A percentile compares a stretch with the other conserved stretches of the same genome.
phyloP scores from a whole-genome alignment of 129 eudicot species.

The Sambucus nigra region DNA sequence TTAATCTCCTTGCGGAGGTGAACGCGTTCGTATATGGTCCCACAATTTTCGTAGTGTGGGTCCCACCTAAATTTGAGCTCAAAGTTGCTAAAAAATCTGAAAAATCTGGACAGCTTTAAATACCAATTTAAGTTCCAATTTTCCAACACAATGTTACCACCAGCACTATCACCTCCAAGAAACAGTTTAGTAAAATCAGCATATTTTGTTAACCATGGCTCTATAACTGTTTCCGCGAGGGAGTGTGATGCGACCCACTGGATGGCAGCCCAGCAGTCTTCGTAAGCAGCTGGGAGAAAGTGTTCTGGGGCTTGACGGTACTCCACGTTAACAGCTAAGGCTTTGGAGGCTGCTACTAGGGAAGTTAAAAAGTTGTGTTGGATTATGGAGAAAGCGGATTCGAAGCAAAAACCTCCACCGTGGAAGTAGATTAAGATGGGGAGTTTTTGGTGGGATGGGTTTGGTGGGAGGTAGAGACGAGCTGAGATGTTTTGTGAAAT shows the following conservation, averaged over 20 bases:
- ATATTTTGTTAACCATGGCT: conserved; percentile 24
- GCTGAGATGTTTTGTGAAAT: conserved; percentile 17
- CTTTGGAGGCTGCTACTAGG: conserved; percentile 9
- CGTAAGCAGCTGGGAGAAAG: conserved; percentile 26
- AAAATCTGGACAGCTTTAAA: too few species aligned
- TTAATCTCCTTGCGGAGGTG: too few species aligned
- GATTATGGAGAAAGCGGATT: conserved; percentile 16
- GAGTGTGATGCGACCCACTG: conserved; percentile 33
- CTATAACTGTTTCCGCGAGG: neutral
- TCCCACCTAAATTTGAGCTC: too few species aligned
- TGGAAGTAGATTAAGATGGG: conserved; percentile 28
- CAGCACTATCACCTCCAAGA: conserved; percentile 39
- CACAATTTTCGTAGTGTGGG: too few species aligned
- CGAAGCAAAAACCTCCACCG: conserved; percentile 25
- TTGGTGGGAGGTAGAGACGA: conserved; percentile 23
- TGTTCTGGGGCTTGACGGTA: conserved; percentile 31
- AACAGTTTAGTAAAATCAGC: conserved; percentile 26
- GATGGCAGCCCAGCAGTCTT: conserved; percentile 26
- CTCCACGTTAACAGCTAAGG: conserved; percentile 20
- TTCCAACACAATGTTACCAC: conserved; percentile 42
- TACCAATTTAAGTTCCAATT: too few species aligned
- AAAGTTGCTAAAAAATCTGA: too few species aligned
- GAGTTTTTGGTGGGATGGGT: conserved; percentile 5
- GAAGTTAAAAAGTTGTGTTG: conserved; percentile 14
- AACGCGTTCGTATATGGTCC: too few species aligned